Conservation (phyloP, 169 alveolate genomes). For the Babesia gibsoni region DNA sequence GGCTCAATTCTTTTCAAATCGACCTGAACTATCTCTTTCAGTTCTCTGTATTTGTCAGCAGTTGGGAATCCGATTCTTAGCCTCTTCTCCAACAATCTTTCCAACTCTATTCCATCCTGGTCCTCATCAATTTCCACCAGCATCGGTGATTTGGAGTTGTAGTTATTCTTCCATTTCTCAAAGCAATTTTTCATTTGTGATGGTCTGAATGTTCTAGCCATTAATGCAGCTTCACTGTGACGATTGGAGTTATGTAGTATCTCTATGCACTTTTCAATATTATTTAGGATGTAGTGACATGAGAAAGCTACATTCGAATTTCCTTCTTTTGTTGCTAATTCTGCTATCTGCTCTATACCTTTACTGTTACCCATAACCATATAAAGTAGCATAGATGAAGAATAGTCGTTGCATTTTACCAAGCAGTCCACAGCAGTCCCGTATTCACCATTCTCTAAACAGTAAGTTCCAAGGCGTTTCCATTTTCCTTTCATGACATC, state of each 20-base stretch:
- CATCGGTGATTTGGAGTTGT: not conserved
- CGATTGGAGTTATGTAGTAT: conserved; percentile 45
- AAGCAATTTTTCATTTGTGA: conserved; percentile 50
- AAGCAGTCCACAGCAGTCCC: conserved; percentile 75
- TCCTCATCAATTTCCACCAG: conserved; percentile 17
- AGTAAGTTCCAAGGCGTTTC: conserved; percentile 76
- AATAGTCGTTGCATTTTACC: conserved; percentile 67
- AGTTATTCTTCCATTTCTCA: conserved; percentile 60
- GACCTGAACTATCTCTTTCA: conserved; percentile 40
- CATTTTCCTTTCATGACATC: conserved; percentile 69
- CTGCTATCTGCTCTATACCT: conserved; percentile 43
- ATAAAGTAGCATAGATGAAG: conserved; percentile 70
- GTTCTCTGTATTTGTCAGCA: conserved; percentile 33
- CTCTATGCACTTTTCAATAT: conserved; percentile 69
- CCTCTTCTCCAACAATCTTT: conserved; percentile 1
- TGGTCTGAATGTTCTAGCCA: conserved; percentile 72
- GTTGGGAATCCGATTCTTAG: conserved; percentile 47
- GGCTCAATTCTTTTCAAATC: conserved; percentile 3
- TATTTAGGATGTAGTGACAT: conserved; percentile 67
- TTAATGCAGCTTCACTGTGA: conserved; percentile 70
- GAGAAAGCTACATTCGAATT: conserved; percentile 68
- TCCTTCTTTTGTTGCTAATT: conserved; percentile 53
- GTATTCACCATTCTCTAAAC: conserved; percentile 68
- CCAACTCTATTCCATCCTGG: conserved; percentile 17
- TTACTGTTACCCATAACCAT: conserved; percentile 58